Evolutionary conservation across 352 stramenopile genomes (phyloP).

Genomic region (Phytophthora lateralis): DNA sequence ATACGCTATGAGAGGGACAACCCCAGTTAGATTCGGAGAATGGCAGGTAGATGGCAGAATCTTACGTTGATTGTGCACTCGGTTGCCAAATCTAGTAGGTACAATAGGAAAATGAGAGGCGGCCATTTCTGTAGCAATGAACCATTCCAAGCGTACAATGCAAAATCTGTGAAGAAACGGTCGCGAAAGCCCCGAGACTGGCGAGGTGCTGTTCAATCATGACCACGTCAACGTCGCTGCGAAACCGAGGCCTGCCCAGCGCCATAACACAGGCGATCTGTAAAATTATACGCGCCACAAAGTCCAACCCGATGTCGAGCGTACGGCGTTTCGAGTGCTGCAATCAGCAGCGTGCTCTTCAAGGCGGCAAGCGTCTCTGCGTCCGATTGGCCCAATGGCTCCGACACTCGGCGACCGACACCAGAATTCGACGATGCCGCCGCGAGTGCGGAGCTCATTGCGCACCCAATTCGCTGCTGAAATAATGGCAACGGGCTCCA

Average conservation of each 20-base stretch:
- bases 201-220: constrained; percentile 59
- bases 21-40: not conserved
- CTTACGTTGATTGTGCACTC: constrained; percentile 57
- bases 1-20: constrained; percentile 35
- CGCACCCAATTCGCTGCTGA: not conserved
- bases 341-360: constrained; percentile 48
- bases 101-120: constrained; percentile 1
- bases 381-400: constrained; percentile 2
- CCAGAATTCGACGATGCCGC: constrained; percentile 1
- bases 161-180: constrained; percentile 45
- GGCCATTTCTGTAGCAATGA: not conserved
- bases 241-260: constrained; percentile 45
- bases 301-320: not conserved
- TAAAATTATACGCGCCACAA: not conserved
- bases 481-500: not conserved
- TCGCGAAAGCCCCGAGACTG: constrained; percentile 44
- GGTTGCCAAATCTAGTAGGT: constrained; percentile 52
- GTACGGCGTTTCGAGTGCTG: constrained; percentile 57
- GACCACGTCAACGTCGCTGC: constrained; percentile 60
- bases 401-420: constrained; percentile 6
- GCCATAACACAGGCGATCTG: not conserved
- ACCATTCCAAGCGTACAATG: constrained; percentile 48
- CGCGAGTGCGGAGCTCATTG: constrained; percentile 9
- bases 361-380: constrained; percentile 20
- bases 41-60: not conserved